These are phyloP conservation scores for Calonectria montana DNA, from an alignment of 2,329 filamentous ascomycete genomes.

Conservation along the genomic window DNA sequence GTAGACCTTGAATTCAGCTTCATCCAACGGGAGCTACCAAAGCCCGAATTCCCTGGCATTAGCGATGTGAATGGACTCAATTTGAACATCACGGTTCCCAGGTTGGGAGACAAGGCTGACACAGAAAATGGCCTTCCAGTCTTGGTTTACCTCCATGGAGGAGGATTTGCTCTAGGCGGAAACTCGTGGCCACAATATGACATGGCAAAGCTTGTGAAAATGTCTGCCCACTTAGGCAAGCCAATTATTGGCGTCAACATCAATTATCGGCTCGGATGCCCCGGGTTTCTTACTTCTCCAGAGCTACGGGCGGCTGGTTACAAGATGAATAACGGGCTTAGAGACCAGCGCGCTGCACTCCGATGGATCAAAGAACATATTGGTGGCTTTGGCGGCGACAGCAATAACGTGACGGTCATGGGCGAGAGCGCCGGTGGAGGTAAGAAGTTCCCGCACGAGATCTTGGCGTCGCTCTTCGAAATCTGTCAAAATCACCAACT, in stretches of 20 bases:
- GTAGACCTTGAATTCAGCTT: constrained; percentile 5
- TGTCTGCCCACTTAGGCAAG: constrained; percentile 17
- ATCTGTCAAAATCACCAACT: background rate
- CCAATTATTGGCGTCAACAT: constrained; percentile 29
- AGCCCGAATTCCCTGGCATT: constrained; percentile 7
- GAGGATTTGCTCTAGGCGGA: constrained; percentile 20
- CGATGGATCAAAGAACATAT: constrained; percentile 22
- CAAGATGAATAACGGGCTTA: constrained; percentile 13
- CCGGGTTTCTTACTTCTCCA: constrained; percentile 19
- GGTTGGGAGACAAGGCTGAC: background rate
- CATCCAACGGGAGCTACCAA: constrained; percentile 18
- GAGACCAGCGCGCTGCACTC: constrained; percentile 21
- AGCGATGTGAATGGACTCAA: constrained; percentile 3
- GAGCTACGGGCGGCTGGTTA: constrained; percentile 20
- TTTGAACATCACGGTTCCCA: constrained; percentile 6
- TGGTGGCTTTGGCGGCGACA: constrained; percentile 25
- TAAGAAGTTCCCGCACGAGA: background rate
- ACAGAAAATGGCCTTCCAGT: constrained; percentile 12
- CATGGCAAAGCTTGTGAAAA: constrained; percentile 4
- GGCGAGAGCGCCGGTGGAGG: constrained; percentile 27
- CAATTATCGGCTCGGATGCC: constrained; percentile 33
- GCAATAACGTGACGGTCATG: constrained; percentile 8
- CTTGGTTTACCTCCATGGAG: constrained; percentile 24
- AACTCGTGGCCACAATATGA: constrained; percentile 30
- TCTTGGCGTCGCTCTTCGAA: too few relatives aligned